Percentiles rank a stretch among this genome's conserved stretches.
Evolutionary conservation across 192 early-diverging fungal genomes (phyloP).

Genomic region (Rhizophagus sp.): DNA sequence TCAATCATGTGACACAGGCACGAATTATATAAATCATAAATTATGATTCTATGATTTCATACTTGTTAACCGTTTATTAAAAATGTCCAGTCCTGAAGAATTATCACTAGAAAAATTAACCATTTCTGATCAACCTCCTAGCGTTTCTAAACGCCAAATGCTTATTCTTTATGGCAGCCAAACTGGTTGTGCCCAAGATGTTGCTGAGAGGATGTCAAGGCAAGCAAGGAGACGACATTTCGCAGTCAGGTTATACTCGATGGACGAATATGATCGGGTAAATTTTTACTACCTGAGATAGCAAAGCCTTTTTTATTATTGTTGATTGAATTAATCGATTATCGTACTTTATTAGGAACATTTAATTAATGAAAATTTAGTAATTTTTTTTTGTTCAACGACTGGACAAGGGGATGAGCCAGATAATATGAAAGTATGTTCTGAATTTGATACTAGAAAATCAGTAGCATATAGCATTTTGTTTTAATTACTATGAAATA

Average conservation of each 20-base stretch:
- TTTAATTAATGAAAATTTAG: constrained; percentile 59
- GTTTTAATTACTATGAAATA: too few relatives aligned
- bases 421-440: constrained; percentile 79
- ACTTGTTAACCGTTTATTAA: too few relatives aligned
- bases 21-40: too few relatives aligned
- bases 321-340: too few relatives aligned
- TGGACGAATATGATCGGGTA: constrained; percentile 78
- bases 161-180: constrained; percentile 90
- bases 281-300: background rate
- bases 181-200: constrained; percentile 92
- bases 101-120: background rate
- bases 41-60: too few relatives aligned
- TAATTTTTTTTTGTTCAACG: constrained; percentile 88
- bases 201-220: constrained; percentile 77
- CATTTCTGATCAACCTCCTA: background rate
- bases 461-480: background rate
- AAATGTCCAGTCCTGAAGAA: background rate
- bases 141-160: constrained; percentile 38
- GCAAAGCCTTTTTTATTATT: background rate
- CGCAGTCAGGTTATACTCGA: constrained; percentile 56
- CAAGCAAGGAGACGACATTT: constrained; percentile 82
- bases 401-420: constrained; percentile 94
- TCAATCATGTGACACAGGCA: too few relatives aligned
- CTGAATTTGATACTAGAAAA: background rate
- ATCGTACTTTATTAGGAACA: constrained; percentile 42